These are phyloP conservation scores for Hypoxylon rubiginosum DNA, from an alignment of 2,329 filamentous ascomycete genomes.

Conservation along the genomic window DNA sequence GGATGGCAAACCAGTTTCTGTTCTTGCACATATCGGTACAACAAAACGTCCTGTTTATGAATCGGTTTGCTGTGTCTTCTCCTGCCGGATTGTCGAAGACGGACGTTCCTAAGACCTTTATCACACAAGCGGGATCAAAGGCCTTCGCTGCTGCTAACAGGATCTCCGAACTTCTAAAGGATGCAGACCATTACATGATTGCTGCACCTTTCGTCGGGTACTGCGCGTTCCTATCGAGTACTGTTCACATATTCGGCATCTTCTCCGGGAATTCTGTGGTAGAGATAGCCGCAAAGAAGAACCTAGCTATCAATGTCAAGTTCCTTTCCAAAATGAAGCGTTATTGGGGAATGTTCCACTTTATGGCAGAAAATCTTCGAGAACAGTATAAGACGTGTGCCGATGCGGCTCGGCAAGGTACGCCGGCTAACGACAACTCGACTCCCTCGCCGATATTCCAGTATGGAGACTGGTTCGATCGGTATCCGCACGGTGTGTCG, in stretches of 20 bases:
- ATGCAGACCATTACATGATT: conserved; percentile 83
- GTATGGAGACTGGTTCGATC: conserved; percentile 97
- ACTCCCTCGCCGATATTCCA: conserved; percentile 80
- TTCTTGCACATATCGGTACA: conserved; percentile 92
- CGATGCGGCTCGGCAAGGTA: conserved; percentile 80
- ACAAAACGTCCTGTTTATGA: conserved; percentile 90
- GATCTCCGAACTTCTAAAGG: conserved; percentile 86
- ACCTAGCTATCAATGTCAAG: conserved; percentile 87
- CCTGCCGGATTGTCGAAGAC: conserved; percentile 73
- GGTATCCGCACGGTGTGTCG: conserved; percentile 92
- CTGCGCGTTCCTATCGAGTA: conserved; percentile 92
- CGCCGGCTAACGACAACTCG: conserved; percentile 62
- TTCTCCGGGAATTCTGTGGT: conserved; percentile 85
- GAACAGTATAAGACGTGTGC: conserved; percentile 88
- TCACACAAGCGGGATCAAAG: conserved; percentile 79
- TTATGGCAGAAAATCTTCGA: conserved; percentile 92
- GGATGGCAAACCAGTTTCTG: conserved; percentile 89
- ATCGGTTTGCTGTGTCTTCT: conserved; percentile 84
- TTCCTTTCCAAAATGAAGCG: conserved; percentile 96
- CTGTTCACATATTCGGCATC: conserved; percentile 92
- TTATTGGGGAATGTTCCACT: conserved; percentile 99
- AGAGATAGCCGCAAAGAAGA: conserved; percentile 83
- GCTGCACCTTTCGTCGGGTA: conserved; percentile 95
- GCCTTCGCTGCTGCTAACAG: conserved; percentile 87
- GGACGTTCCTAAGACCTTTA: conserved; percentile 82